Evolutionary conservation across 2,329 filamentous ascomycete genomes (phyloP), one percentile per base, ranked within the genome.

Genomic region (Fusarium vanettenii): DNA sequence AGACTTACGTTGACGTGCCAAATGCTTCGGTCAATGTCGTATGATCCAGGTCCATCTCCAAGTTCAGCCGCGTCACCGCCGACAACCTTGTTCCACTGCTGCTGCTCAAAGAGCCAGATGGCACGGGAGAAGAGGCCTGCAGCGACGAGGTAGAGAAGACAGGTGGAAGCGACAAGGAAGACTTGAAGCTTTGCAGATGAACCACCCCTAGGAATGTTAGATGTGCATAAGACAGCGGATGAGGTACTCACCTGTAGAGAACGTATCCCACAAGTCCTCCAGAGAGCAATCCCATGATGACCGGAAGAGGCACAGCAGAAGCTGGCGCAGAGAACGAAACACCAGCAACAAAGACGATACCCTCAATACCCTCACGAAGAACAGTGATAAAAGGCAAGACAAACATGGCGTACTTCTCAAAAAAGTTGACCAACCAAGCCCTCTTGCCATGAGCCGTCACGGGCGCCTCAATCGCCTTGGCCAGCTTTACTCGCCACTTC

Each of bases 341-440:
- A 31, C 95, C 95, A 16, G 94, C 94, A 63, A 97, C 91, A 82
- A 97, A 97, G n/a, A 97, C 89, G 29, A 97, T 92, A 1, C 93
- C 94, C 81, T 98, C 95, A 33, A 97, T 89, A 5, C 95, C 95
- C 81, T 97, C 95, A 33, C 95, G 88, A 18, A 97, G 85, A 13
- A 97, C 93, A 0, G 95, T 98, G 79, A 97, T 89, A 81, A 97
- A 97, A 0, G 95, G 95, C 66, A 97, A 85, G 29, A 94, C 84
- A 80, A 97, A 97, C 93, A 97, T 95, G 80, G 92, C 91, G 79
- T 98, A 97, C 82, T 94, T 95, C 82, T 96, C 92, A 48, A 88
- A 85, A 84, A 90, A 93, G 68, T 86, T 84, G 81, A 93, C 92
- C 69, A 95, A 41, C 80, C 85, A 85, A 8, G 79, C 80, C 5